Evolutionary conservation across 192 early-diverging fungal genomes (phyloP).

Genomic region (Podila verticillata): DNA sequence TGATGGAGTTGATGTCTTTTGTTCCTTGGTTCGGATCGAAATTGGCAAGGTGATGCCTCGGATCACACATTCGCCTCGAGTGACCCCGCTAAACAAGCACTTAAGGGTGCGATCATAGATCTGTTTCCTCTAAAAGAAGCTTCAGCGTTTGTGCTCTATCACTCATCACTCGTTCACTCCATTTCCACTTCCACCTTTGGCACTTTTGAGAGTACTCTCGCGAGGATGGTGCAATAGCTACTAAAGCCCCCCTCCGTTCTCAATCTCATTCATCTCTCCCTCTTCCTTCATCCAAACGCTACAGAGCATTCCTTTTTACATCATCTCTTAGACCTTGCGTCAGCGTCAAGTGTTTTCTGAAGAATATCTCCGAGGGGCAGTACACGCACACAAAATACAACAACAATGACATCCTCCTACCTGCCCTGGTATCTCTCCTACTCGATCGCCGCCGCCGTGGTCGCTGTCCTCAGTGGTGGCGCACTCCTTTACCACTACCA

Average conservation of each 20-base stretch:
- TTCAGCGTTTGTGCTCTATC: too few relatives aligned
- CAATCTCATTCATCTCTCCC: not conserved
- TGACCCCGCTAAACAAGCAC: too few relatives aligned
- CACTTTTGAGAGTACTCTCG: not conserved
- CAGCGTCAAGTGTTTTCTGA: not conserved
- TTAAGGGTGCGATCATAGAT: too few relatives aligned
- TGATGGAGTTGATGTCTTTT: too few relatives aligned
- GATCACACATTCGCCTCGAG: too few relatives aligned
- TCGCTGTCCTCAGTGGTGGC: slow-evolving; percentile 56
- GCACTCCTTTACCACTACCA: slow-evolving; percentile 75
- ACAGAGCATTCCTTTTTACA: not conserved
- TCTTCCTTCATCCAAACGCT: not conserved
- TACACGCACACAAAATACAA: not conserved
- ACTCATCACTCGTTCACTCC: not conserved
- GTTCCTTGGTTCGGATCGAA: too few relatives aligned
- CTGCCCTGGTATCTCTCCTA: slow-evolving; percentile 60
- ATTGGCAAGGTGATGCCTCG: too few relatives aligned
- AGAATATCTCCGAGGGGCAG: too few relatives aligned
- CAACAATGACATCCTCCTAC: slow-evolving; percentile 31
- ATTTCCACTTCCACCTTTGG: slow-evolving; percentile 2
- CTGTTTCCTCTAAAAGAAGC: too few relatives aligned
- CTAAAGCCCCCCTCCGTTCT: not conserved
- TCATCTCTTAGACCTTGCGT: not conserved
- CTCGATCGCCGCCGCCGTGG: slow-evolving; percentile 52
- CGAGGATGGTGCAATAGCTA: too few relatives aligned